Base-by-base conservation (phyloP, 2,329 filamentous ascomycete species). In the Ceratocystiopsis brevicomis region DNA sequence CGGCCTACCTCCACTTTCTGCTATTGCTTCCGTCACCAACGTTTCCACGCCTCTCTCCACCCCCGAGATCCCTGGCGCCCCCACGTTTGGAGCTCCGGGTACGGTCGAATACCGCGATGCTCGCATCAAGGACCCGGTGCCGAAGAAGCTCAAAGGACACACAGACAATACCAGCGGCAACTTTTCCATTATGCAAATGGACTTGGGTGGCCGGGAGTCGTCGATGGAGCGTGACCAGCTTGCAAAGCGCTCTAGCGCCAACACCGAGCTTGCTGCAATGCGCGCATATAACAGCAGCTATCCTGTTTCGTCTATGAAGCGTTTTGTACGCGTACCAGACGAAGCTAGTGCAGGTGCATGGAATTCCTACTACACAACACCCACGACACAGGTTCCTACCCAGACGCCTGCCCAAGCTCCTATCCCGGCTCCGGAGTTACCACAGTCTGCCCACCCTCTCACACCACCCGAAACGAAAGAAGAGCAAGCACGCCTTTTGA, bases 101-200 rank as follows among this genome's bases (percentile, higher is more conserved):
- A 32, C 37, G 14, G 25, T 21, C 15, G 47, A 49, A 8, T 49
- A 47, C 32, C 56, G 54, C 30, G 68, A 72, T 53, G 66, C 67
- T 38, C 62, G 68, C 19, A 62, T 71, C 14, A 59, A 69, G 45
- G 75, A 76, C 47, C 69, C 73, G 1, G 66, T 78, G 2, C 73
- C 75, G 5, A 73, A 67, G 55, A 77, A 76, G 54, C 60, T 78
- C 43, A 73, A 76, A 53, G 70, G 71, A 47, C 71, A 68, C 49
- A 67, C 69, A 17, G 65, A 69, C 48, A 61, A 62, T 21, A 68
- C 66, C 51, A 70, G 69, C 47, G 73, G 73, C 25, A 76, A 75
- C 50, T 78, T 78, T 54, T 62, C 65, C 39, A 70, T 78, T 37
- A 75, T 78, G 66, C 71, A 76, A 45, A 75, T 78, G 61, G 65